phyloP scores from a whole-genome alignment of 805 yeast species.

The Metschnikowia lunata region DNA sequence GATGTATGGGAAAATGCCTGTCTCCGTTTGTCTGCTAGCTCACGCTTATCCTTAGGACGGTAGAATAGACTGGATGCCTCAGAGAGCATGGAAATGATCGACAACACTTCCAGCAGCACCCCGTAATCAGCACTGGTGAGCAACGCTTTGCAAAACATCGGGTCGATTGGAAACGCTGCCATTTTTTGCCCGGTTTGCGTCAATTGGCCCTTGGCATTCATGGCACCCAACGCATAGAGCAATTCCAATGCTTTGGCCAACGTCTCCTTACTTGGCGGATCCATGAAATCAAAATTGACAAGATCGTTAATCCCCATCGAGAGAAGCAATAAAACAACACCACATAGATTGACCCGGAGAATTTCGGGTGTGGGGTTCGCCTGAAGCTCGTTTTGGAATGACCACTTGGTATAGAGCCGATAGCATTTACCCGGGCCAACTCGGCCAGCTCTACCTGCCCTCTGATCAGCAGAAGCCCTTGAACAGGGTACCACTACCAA shows the following conservation, averaged over 20 bases:
- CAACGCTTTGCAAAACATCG: constrained; percentile 77
- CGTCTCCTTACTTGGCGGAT: constrained; percentile 74
- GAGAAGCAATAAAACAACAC: constrained; percentile 69
- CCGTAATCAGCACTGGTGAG: constrained; percentile 55
- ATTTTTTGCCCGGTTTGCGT: constrained; percentile 76
- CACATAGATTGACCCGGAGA: constrained; percentile 73
- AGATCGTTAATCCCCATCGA: constrained; percentile 84
- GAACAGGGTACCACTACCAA: constrained; percentile 44
- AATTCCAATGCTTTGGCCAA: constrained; percentile 73
- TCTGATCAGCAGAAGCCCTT: constrained; percentile 42
- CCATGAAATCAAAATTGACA: constrained; percentile 83
- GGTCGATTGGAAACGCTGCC: constrained; percentile 92
- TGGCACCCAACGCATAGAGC: constrained; percentile 82
- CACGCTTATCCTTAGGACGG: constrained; percentile 63
- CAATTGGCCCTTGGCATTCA: constrained; percentile 72
- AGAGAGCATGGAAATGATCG: constrained; percentile 79
- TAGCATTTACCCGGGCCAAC: constrained; percentile 52
- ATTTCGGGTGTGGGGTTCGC: constrained; percentile 87
- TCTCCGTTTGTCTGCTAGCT: constrained; percentile 61
- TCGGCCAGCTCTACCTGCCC: constrained; percentile 48
- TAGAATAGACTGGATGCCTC: constrained; percentile 69
- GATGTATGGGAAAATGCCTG: constrained; percentile 49
- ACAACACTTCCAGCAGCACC: constrained; percentile 65
- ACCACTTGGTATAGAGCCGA: constrained; percentile 79
- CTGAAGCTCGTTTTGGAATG: constrained; percentile 73